Evolutionary conservation across 2,329 filamentous ascomycete species (phyloP), one percentile per base, ranked within the genome.

Genomic region (Chaetothyriales sp.): DNA sequence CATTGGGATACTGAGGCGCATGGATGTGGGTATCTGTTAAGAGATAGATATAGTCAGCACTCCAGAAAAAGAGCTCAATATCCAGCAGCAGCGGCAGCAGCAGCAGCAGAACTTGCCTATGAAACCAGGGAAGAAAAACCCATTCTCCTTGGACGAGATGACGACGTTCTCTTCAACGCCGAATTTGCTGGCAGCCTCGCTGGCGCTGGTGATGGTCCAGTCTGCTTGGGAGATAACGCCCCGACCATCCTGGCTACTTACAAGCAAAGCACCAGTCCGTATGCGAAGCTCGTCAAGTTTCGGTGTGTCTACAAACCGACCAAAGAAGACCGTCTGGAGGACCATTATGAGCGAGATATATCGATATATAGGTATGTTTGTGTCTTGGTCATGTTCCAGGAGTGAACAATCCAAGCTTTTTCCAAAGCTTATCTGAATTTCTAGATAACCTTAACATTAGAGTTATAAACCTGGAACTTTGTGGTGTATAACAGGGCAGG

Each of bases 1-100:
- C 79, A 63, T 98, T 98, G 52, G 90, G 88, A 62, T 95, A 95
- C 70, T 98, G 92, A 0, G 89, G 79, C 7, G 92, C 92, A 65
- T 98, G 92, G 52, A 95, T 84, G 65, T 98, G 92, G 0, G 92
- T 95, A 66, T 98, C 90, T 90, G 55, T 18, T n/a, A 51, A 67
- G 62, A 44, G 18, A 32, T 28, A 9, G 15, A 51, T n/a, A 12
- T 18, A 39, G 45, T 44, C 12, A 26, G 42, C 28, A 28, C 18
- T 19, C 42, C 10, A 36, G 10, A 25, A 18, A 20, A n/a, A n/a
- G n/a, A n/a, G n/a, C n/a, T n/a, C n/a, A n/a, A n/a, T n/a, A n/a
- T n/a, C n/a, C n/a, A n/a, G n/a, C n/a, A n/a, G n/a, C n/a, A n/a
- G n/a, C n/a, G n/a, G n/a, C n/a, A n/a, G n/a, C n/a, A n/a, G n/a